A percentile compares a stretch with the other conserved stretches of the same genome.
Evolutionary conservation across 2,329 filamentous ascomycete genomes (phyloP).

Genomic region (Xylaria multiplex): DNA sequence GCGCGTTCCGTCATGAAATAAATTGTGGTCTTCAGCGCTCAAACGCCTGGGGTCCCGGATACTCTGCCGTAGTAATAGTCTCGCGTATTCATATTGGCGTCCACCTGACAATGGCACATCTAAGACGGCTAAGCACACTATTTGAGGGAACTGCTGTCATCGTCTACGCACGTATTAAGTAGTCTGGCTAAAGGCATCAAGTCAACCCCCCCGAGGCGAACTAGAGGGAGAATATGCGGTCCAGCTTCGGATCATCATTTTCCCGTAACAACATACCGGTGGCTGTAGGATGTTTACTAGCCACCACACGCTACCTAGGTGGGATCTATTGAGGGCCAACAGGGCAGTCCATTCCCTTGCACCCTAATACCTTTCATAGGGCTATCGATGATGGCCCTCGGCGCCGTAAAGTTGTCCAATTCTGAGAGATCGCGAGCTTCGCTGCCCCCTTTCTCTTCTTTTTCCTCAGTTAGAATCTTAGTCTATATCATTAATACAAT

Average conservation of each 20-base stretch:
- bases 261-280: constrained; percentile 2
- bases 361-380: too few species aligned
- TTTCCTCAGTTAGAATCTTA: too few species aligned
- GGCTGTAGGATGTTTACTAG: neutral
- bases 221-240: constrained; percentile 5
- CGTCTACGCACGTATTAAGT: neutral
- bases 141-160: neutral
- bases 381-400: too few species aligned
- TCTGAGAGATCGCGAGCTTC: too few species aligned
- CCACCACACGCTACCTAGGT: too few species aligned
- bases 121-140: neutral
- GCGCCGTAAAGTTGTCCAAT: too few species aligned
- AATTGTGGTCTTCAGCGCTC: neutral
- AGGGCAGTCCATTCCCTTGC: too few species aligned
- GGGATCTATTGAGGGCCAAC: too few species aligned
- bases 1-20: constrained; percentile 2
- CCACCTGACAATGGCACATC: neutral
- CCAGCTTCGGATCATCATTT: neutral
- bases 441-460: too few species aligned
- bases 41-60: neutral
- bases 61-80: neutral
- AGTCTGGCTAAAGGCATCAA: neutral
- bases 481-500: too few species aligned
- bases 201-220: constrained; percentile 2
- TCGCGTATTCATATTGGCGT: neutral